Evolutionary conservation across 2,329 filamentous ascomycete genomes (phyloP).

Genomic region (Pseudocercospora cruenta): DNA sequence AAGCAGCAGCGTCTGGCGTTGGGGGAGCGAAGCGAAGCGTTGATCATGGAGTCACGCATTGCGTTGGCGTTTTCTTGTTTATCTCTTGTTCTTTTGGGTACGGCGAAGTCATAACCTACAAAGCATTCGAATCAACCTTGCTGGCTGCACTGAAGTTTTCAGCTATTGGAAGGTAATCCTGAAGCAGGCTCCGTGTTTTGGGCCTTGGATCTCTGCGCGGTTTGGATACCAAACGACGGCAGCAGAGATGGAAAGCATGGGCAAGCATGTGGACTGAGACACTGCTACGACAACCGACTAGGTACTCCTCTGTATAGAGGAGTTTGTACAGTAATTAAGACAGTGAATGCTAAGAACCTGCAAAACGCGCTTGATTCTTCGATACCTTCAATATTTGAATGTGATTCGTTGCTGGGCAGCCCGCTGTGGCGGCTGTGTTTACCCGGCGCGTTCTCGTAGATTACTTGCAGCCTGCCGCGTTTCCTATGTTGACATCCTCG

Average conservation of each 20-base stretch:
- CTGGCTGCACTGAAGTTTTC: background rate
- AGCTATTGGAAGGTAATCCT: background rate
- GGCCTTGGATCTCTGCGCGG: background rate
- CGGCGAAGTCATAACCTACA: background rate
- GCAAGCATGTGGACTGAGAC: constrained; percentile 10
- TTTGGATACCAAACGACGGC: background rate
- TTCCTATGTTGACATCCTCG: background rate
- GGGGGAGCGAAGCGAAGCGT: constrained; percentile 7
- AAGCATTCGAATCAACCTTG: background rate
- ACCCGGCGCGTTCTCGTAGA: constrained; percentile 3
- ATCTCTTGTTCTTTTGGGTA: background rate
- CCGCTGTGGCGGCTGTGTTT: constrained; percentile 9
- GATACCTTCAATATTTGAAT: constrained; percentile 5
- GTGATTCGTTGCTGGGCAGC: constrained; percentile 10
- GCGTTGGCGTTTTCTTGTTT: constrained; percentile 9
- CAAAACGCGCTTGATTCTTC: background rate
- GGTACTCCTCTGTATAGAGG: background rate
- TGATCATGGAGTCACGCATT: constrained; percentile 1
- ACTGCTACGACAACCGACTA: constrained; percentile 8
- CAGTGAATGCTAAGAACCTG: constrained; percentile 2
- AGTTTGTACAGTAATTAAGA: constrained; percentile 9
- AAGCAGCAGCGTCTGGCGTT: constrained; percentile 16
- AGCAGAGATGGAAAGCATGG: constrained; percentile 4
- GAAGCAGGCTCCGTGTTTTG: constrained; percentile 1
- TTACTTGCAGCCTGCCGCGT: constrained; percentile 7